Percentiles rank a stretch among this genome's conserved stretches.
These are phyloP conservation scores for Penicillium flavigenum DNA, from an alignment of 495 filamentous ascomycete genomes.

Conservation along the genomic window DNA sequence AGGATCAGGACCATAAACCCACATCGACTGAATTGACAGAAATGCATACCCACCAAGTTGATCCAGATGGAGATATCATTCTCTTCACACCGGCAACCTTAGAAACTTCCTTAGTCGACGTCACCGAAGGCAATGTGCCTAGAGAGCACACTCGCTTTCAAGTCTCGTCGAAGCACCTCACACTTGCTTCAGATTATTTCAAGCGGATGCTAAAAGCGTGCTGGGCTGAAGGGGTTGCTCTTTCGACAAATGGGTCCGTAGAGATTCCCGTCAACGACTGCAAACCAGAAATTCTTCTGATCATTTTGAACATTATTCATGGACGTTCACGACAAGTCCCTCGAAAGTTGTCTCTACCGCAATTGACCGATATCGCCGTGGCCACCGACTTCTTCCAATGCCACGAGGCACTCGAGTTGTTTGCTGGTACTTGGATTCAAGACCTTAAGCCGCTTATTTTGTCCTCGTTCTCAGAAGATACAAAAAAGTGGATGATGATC, in stretches of 20 bases:
- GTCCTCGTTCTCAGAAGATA: neutral
- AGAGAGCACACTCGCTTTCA: neutral
- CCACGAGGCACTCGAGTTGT: neutral
- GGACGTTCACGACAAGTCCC: neutral
- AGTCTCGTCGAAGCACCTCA: constrained; percentile 6
- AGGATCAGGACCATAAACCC: neutral
- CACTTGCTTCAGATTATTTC: neutral
- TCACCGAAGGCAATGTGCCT: neutral
- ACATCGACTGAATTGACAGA: neutral
- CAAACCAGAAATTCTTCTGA: neutral
- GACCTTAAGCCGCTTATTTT: neutral
- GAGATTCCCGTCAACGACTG: neutral
- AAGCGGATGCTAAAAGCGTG: neutral
- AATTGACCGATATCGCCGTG: neutral
- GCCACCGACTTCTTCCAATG: constrained; percentile 2
- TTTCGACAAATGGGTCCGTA: neutral
- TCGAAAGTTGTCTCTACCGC: neutral
- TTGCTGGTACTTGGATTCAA: neutral
- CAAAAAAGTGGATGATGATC: neutral
- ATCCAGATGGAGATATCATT: constrained; percentile 2
- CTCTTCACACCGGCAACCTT: neutral
- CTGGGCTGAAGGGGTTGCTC: neutral
- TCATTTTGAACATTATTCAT: constrained; percentile 1
- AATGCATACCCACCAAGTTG: neutral
- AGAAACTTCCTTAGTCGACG: neutral